Evolutionary conservation across 176 grass and related monocot genomes (phyloP), one percentile per base, ranked within the genome.

Genomic region (Aegilops umbellulata): DNA sequence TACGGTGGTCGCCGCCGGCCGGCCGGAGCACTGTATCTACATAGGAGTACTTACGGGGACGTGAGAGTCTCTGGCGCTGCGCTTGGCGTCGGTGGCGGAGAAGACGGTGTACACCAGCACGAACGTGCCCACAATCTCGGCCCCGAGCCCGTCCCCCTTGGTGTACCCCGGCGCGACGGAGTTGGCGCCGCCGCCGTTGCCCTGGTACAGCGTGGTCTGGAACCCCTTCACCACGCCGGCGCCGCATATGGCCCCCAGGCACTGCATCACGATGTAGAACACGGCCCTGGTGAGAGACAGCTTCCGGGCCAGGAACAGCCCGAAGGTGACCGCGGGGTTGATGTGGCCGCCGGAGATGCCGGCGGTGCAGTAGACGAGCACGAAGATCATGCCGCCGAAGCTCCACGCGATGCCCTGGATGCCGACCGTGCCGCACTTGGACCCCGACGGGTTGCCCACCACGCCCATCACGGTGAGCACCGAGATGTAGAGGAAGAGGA

Each of bases 341-440:
- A 97, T 97, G 83, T 97, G 95, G 6, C 95, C 95, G 9, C 93
- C 95, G 29, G 95, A 97, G 83, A 97, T 91, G 44, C 95, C 95
- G 4, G 92, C 95, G 26, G 91, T 97, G 89, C 95, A 95, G 91
- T 97, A 95, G n/a, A 97, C 95, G 12, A 97, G 89, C 47, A 97
- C 85, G 81, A 97, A 97, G 76, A 97, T 97, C 91, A 93, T 95
- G 66, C 93, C 95, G 31, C 95, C 95, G 64, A 97, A 97, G 41
- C 93, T 60, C 95, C 95, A 98, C 0, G 95, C 95, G 80, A 98
- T 98, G 47, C 95, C 95, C 79, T 94, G 95, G 65, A 95, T 94
- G 49, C 95, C 93, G 7, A 94, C 95, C 4, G 93, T 90, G 64
- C 19, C 72, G 90, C 93, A 98, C 91, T 92, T 98, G 85, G 51